Evolutionary conservation across 2,329 filamentous ascomycete genomes (phyloP), one percentile per base, ranked within the genome.

Genomic region (Aspergillus aculeatinus): DNA sequence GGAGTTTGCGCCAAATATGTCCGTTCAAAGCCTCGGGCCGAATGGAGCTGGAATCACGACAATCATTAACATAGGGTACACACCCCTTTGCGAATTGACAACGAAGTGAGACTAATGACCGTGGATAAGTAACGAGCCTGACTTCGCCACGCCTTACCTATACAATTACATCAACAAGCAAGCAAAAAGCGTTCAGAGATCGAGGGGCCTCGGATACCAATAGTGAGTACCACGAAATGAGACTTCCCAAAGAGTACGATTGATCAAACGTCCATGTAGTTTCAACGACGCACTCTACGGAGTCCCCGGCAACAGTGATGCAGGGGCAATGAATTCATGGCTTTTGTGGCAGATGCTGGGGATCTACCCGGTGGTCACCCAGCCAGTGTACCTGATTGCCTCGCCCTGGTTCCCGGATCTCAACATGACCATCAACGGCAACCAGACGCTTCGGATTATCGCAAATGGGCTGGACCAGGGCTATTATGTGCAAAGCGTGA

Each of bases 111-210:
- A 48, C 51, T 48, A 33, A 58, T 4, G 21, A n/a, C 7, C 12
- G 21, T 16, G 16, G 3, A 19, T 27, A 50, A 87, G 86, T 27
- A 89, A 89, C 69, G 85, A 90, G 72, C 87, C 87, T 0, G 83
- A 82, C 67, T 90, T 91, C 72, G 83, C 82, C 0, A 85, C 83
- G 0, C 87, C 87, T 0, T 91, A 87, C 71, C 79, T 91, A 4
- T 91, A 88, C 79, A 87, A 89, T 74, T 91, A 85, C 71, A 83
- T 85, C 60, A 84, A 85, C 63, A 82, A 85, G 52, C 88, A 89
- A 70, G 82, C 85, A 65, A 83, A 86, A 51, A 82, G 81, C 21
- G 87, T 90, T n/a, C 71, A 82, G 61, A 80, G 83, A 62, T 84
- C 83, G 44, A 83, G 88, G 55, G 77, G 76, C 55, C 79, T 88